Percentiles rank a stretch among this genome's conserved stretches.
Evolutionary conservation across 805 yeast species (phyloP).

Genomic region (Starmerella bacillaris): DNA sequence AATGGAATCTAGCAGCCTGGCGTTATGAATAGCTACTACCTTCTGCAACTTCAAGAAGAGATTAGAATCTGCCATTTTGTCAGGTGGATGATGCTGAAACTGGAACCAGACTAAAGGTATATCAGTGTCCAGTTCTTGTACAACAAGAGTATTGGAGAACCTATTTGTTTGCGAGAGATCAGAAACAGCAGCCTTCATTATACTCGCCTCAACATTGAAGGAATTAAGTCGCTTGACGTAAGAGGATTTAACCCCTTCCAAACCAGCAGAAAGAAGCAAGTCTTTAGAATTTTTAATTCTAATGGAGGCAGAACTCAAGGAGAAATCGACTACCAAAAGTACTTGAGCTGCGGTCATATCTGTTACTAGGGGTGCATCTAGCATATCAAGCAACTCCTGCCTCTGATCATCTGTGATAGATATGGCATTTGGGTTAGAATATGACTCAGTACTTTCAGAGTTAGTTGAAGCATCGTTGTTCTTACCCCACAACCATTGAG

Average conservation of each 20-base stretch:
- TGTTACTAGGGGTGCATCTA: slow-evolving; percentile 58
- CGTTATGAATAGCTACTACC: slow-evolving; percentile 79
- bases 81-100: slow-evolving; percentile 75
- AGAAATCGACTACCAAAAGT: slow-evolving; percentile 46
- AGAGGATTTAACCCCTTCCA: slow-evolving; percentile 64
- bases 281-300: slow-evolving; percentile 29
- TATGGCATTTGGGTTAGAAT: background rate
- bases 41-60: slow-evolving; percentile 59
- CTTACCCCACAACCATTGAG: slow-evolving; percentile 16
- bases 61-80: slow-evolving; percentile 64
- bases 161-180: slow-evolving; percentile 67
- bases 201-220: slow-evolving; percentile 46
- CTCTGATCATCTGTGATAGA: slow-evolving; percentile 69
- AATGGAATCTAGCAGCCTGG: slow-evolving; percentile 61
- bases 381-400: slow-evolving; percentile 78
- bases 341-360: slow-evolving; percentile 27
- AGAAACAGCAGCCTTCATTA: slow-evolving; percentile 67
- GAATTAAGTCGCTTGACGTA: slow-evolving; percentile 68
- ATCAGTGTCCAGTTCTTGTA: slow-evolving; percentile 8
- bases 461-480: slow-evolving; percentile 1
- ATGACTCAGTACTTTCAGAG: background rate
- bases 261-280: slow-evolving; percentile 56
- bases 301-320: slow-evolving; percentile 61
- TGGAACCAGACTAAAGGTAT: slow-evolving; percentile 48
- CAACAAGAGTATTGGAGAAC: slow-evolving; percentile 32